phyloP scores from a whole-genome alignment of 805 yeast species.

The Candida nanaspora region DNA sequence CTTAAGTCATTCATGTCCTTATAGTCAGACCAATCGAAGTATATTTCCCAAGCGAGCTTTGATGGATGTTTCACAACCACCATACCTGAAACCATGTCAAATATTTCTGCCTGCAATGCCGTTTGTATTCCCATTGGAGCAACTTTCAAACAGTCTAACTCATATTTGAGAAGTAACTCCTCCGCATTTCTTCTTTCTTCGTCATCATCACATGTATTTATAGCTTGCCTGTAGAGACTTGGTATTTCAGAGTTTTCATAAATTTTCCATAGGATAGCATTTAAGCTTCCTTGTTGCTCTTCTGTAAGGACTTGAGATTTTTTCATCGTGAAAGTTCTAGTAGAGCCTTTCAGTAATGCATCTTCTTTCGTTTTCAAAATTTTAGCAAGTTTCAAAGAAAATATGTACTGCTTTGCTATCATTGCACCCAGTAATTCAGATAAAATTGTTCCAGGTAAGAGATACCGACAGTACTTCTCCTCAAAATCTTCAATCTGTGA shows the following conservation, averaged over 20 bases:
- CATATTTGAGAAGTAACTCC: conserved; percentile 49
- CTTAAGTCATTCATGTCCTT: conserved; percentile 42
- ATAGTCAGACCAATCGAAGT: conserved; percentile 68
- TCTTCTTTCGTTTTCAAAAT: conserved; percentile 34
- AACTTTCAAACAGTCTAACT: conserved; percentile 44
- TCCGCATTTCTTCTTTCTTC: conserved; percentile 50
- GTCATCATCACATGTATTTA: conserved; percentile 60
- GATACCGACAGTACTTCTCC: conserved; percentile 39
- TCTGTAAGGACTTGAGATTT: conserved; percentile 35
- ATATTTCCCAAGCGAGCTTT: conserved; percentile 62
- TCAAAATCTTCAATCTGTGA: conserved; percentile 24
- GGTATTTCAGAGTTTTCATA: conserved; percentile 47
- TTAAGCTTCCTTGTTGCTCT: conserved; percentile 32
- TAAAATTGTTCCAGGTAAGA: conserved; percentile 50
- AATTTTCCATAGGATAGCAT: conserved; percentile 37
- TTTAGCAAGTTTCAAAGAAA: conserved; percentile 36
- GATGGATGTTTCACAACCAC: conserved; percentile 57
- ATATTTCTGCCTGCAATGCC: conserved; percentile 34
- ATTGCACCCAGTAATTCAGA: conserved; percentile 45
- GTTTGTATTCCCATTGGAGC: conserved; percentile 42
- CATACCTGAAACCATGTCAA: conserved; percentile 62
- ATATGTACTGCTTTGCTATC: conserved; percentile 39
- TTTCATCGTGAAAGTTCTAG: conserved; percentile 42
- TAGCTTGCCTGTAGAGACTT: conserved; percentile 42
- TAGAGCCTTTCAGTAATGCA: conserved; percentile 29